These are phyloP conservation scores for Sindora glabra DNA, from an alignment of 306 rosid species.

Conservation along the genomic window DNA sequence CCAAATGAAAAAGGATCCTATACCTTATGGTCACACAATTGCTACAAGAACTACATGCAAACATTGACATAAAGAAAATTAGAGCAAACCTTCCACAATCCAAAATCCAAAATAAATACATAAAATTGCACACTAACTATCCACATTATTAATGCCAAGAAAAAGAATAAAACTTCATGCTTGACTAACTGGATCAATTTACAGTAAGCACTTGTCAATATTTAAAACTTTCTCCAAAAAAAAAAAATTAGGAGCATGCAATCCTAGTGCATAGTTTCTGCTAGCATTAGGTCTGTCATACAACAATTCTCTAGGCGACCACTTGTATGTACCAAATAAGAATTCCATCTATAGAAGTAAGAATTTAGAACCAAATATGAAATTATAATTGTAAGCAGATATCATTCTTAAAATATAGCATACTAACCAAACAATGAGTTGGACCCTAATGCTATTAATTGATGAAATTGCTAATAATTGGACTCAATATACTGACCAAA, in stretches of 20 bases:
- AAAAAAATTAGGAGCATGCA: constrained; percentile 79
- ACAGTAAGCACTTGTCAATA: constrained; percentile 72
- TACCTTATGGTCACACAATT: neutral
- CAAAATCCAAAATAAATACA: neutral
- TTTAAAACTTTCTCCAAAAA: constrained; percentile 72
- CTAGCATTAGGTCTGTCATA: constrained; percentile 33
- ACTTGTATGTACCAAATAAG: constrained; percentile 72
- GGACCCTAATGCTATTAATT: no score
- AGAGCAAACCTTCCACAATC: neutral
- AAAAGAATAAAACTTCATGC: constrained; percentile 20
- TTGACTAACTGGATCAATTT: constrained; percentile 66
- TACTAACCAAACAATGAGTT: no score
- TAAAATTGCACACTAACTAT: neutral
- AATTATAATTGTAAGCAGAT: neutral
- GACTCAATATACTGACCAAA: no score
- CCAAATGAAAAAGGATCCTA: neutral
- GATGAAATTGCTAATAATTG: no score
- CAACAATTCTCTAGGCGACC: constrained; percentile 64
- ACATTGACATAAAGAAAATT: neutral
- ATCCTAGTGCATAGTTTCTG: constrained; percentile 57
- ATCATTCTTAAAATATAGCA: neutral
- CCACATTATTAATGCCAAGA: neutral
- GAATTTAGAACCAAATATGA: neutral
- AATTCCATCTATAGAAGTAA: constrained; percentile 74
- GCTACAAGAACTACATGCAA: neutral